phyloP scores from a whole-genome alignment of 1,284 basidiomycete genomes.

The Cryptococcus sp. region DNA sequence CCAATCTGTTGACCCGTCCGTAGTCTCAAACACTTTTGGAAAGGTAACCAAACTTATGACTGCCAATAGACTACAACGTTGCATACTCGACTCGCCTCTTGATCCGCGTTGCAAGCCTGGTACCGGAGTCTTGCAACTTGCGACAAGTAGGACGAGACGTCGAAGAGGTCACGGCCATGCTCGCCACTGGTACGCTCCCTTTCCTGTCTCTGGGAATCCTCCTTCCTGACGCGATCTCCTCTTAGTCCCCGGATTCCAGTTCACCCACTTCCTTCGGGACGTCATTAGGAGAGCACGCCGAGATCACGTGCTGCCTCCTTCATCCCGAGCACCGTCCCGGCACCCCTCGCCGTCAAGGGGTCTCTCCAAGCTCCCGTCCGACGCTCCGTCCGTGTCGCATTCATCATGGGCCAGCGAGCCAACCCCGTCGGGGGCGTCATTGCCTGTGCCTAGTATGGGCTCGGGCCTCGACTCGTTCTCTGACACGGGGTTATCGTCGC shows the following conservation, averaged over 20 bases:
- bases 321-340: conserved; percentile 15
- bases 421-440: not conserved
- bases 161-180: conserved; percentile 33
- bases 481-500: conserved; percentile 12
- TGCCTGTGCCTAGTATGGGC: not conserved
- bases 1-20: conserved; percentile 31
- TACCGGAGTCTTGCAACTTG: conserved; percentile 39
- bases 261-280: conserved; percentile 34
- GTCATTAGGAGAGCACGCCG: conserved; percentile 33
- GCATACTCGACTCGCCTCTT: conserved; percentile 42
- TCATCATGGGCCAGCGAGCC: conserved; percentile 4
- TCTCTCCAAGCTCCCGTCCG: not conserved
- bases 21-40: not conserved
- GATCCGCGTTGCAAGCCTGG: conserved; percentile 37
- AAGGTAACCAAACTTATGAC: no score
- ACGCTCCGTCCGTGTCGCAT: not conserved
- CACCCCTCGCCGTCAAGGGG: conserved; percentile 5
- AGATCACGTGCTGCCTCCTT: conserved; percentile 34
- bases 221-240: conserved; percentile 1
- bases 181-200: conserved; percentile 27
- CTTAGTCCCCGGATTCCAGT: conserved; percentile 43
- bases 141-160: conserved; percentile 39
- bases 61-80: conserved; percentile 27
- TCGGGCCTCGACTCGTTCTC: not conserved
- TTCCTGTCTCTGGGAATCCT: not conserved